Evolutionary conservation across 805 yeast genomes (phyloP).

Genomic region (Metschnikowia matae): DNA sequence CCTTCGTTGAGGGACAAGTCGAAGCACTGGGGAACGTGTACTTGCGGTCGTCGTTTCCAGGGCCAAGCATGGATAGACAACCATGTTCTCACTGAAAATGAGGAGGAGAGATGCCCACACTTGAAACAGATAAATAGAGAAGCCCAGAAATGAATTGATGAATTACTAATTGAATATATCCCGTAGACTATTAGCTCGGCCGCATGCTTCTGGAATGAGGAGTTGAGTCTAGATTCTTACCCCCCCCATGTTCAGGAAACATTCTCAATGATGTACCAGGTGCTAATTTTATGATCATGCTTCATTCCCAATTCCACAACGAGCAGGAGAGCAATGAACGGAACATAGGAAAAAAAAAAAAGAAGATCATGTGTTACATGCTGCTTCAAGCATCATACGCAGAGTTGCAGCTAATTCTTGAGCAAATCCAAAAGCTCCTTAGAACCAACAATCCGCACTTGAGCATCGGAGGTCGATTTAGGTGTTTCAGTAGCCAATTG

Average conservation of each 20-base stretch:
- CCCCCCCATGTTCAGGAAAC: not conserved
- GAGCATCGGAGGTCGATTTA: conserved; percentile 14
- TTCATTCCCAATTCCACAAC: not conserved
- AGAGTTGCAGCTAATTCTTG: not conserved
- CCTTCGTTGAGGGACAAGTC: conserved; percentile 54
- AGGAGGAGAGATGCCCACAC: conserved; percentile 19
- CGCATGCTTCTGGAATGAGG: no score
- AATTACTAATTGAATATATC: not conserved
- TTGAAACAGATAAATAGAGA: not conserved
- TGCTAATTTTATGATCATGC: not conserved
- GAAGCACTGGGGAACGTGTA: conserved; percentile 48
- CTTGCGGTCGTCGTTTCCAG: conserved; percentile 32
- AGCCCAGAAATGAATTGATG: conserved; percentile 1
- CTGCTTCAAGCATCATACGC: not conserved
- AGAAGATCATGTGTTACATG: not conserved
- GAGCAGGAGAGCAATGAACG: not conserved
- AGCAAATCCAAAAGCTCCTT: conserved; percentile 17
- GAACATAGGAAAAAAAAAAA: not conserved
- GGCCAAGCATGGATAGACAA: conserved; percentile 35
- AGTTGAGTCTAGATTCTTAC: not conserved
- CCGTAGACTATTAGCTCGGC: not conserved
- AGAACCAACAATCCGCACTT: conserved; percentile 21
- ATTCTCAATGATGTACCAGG: not conserved
- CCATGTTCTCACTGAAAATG: conserved; percentile 30
- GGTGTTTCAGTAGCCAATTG: conserved; percentile 29